Conservation (phyloP, 129 eudicot species). For the Lactuca sativa region DNA sequence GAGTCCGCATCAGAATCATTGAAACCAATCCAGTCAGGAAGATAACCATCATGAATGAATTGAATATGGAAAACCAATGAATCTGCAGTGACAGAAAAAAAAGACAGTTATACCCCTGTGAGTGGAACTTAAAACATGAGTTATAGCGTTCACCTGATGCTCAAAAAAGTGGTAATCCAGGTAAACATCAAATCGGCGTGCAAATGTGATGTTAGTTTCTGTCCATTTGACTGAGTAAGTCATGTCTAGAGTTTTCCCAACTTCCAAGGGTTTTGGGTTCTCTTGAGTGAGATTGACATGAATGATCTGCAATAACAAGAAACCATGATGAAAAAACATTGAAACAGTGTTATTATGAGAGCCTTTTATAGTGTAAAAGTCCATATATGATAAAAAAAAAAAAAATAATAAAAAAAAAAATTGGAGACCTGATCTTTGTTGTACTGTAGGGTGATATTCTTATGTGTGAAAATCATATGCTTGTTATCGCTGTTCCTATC, state of each 20-base stretch:
- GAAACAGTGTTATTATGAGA: conserved; percentile 1
- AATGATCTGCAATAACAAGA: conserved; percentile 65
- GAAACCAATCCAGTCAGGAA: conserved; percentile 89
- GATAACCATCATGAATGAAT: conserved; percentile 95
- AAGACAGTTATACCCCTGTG: not conserved
- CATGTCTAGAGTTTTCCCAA: conserved; percentile 73
- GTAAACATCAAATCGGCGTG: conserved; percentile 88
- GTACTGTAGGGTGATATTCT: conserved; percentile 68
- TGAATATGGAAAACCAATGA: conserved; percentile 93
- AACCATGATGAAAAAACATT: not conserved
- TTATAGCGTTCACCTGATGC: conserved; percentile 70
- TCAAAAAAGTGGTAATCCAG: conserved; percentile 97
- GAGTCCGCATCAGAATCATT: conserved; percentile 89
- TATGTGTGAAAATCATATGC: conserved; percentile 79
- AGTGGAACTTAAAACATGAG: not conserved
- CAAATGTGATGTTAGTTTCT: conserved; percentile 72
- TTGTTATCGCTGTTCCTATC: conserved; percentile 75
- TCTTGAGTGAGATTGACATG: conserved; percentile 97
- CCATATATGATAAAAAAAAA: conserved; percentile 3
- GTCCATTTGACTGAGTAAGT: conserved; percentile 89
- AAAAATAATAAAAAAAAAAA: too few species aligned
- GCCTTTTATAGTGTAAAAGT: not conserved
- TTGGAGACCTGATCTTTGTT: conserved; percentile 71
- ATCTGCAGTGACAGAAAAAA: conserved; percentile 48
- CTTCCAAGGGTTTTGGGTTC: conserved; percentile 80